Evolutionary conservation across 1,284 basidiomycete species (phyloP).

Genomic region (Rhodofomes roseus): DNA sequence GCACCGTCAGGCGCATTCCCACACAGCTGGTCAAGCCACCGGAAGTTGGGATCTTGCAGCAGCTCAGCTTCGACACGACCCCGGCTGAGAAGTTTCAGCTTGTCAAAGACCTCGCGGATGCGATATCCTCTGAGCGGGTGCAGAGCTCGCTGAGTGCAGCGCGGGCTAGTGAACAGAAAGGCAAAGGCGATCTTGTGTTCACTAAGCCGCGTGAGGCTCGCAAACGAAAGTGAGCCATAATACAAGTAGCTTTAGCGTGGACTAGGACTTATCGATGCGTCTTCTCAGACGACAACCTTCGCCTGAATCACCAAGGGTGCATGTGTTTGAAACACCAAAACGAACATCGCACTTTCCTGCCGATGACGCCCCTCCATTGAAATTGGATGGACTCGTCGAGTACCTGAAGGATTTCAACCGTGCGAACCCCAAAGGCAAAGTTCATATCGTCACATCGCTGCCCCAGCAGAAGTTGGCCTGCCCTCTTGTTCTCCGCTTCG

Average conservation of each 20-base stretch:
- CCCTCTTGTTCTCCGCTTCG: slow-evolving; percentile 47
- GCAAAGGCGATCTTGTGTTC: slow-evolving; percentile 42
- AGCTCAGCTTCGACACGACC: slow-evolving; percentile 4
- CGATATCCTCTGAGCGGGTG: slow-evolving; percentile 41
- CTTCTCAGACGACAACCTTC: slow-evolving; percentile 45
- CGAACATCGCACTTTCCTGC: slow-evolving; percentile 41
- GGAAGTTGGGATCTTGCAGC: neutral
- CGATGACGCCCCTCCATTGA: slow-evolving; percentile 32
- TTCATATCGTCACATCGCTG: slow-evolving; percentile 44
- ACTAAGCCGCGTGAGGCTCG: slow-evolving; percentile 42
- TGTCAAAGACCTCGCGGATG: slow-evolving; percentile 43
- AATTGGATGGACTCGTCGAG: slow-evolving; percentile 39
- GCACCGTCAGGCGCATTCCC: slow-evolving; percentile 41
- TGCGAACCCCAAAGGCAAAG: slow-evolving; percentile 29
- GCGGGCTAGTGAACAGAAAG: slow-evolving; percentile 45
- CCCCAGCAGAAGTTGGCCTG: slow-evolving; percentile 19
- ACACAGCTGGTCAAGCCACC: slow-evolving; percentile 34
- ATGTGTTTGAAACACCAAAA: slow-evolving; percentile 39
- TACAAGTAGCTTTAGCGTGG: neutral
- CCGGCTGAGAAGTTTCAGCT: slow-evolving; percentile 25
- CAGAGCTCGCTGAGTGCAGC: slow-evolving; percentile 53
- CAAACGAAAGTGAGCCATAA: slow-evolving; percentile 46
- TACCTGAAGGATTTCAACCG: slow-evolving; percentile 56
- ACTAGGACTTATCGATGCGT: neutral
- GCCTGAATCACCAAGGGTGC: slow-evolving; percentile 58